Conservation (phyloP, 345 rosid species). For the Eucalyptus polyanthemos region DNA sequence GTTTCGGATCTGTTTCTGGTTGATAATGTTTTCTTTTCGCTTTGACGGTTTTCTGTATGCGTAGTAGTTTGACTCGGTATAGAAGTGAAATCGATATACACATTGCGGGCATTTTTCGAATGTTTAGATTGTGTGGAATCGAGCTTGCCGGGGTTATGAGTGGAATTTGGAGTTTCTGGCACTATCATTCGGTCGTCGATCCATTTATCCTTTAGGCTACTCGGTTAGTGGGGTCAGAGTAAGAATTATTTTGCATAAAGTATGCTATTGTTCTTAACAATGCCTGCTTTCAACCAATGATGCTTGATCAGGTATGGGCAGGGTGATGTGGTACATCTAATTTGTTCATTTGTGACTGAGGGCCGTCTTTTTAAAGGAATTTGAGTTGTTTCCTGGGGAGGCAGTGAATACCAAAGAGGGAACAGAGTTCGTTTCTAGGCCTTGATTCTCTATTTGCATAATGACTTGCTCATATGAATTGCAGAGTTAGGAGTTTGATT, state of each 20-base stretch:
- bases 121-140: not conserved
- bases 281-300: not conserved
- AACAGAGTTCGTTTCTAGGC: not conserved
- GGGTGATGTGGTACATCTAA: not conserved
- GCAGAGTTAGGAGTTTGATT: not conserved
- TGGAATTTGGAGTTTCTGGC: not conserved
- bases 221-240: not conserved
- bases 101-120: not conserved
- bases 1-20: not conserved
- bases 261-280: not conserved
- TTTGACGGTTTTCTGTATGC: not conserved
- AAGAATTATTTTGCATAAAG: not conserved
- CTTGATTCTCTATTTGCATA: not conserved
- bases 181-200: accelerated
- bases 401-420: too few relatives aligned
- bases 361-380: not conserved
- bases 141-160: not conserved
- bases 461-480: not conserved
- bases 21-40: not conserved
- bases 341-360: not conserved
- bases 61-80: not conserved
- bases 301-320: not conserved
- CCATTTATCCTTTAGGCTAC: not conserved
- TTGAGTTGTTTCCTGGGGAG: not conserved
- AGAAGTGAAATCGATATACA: not conserved